Conservation (phyloP, 768 basidiomycete genomes). For the Russula dissimulans region DNA sequence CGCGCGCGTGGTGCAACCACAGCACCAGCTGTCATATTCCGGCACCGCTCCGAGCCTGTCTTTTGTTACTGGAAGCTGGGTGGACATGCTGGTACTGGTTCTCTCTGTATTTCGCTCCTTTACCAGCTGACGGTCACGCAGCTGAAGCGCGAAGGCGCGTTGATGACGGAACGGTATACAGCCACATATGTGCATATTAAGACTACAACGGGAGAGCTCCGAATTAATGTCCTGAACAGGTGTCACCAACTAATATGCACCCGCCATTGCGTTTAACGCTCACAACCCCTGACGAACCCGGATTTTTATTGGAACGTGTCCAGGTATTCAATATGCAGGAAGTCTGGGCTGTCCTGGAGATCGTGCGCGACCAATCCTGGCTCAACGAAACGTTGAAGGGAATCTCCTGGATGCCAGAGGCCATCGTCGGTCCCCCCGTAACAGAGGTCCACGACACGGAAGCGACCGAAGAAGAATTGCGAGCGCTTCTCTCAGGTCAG, state of each 20-base stretch:
- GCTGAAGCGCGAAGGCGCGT: slow-evolving; percentile 42
- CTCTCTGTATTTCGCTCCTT: background rate
- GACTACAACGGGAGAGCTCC: background rate
- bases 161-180: slow-evolving; percentile 56
- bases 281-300: slow-evolving; percentile 62
- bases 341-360: slow-evolving; percentile 69
- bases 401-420: slow-evolving; percentile 56
- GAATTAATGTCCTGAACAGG: slow-evolving; percentile 31
- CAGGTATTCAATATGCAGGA: slow-evolving; percentile 66
- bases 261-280: slow-evolving; percentile 64
- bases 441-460: slow-evolving; percentile 26
- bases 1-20: slow-evolving; percentile 50
- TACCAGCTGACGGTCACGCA: slow-evolving; percentile 22
- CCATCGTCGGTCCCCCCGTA: slow-evolving; percentile 24
- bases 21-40: slow-evolving; percentile 40
- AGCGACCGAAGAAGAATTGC: slow-evolving; percentile 45
- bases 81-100: slow-evolving; percentile 45
- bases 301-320: slow-evolving; percentile 60
- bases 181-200: slow-evolving; percentile 49
- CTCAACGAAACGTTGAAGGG: slow-evolving; percentile 59
- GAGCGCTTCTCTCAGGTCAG: slow-evolving; percentile 56
- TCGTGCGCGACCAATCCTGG: slow-evolving; percentile 81
- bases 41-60: slow-evolving; percentile 35
- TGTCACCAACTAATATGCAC: slow-evolving; percentile 54
- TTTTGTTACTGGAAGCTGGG: slow-evolving; percentile 50